A percentile compares a stretch with the other conserved stretches of the same genome.
These are phyloP conservation scores for Oidiodendron maius DNA, from an alignment of 495 filamentous ascomycete genomes.

Conservation along the genomic window DNA sequence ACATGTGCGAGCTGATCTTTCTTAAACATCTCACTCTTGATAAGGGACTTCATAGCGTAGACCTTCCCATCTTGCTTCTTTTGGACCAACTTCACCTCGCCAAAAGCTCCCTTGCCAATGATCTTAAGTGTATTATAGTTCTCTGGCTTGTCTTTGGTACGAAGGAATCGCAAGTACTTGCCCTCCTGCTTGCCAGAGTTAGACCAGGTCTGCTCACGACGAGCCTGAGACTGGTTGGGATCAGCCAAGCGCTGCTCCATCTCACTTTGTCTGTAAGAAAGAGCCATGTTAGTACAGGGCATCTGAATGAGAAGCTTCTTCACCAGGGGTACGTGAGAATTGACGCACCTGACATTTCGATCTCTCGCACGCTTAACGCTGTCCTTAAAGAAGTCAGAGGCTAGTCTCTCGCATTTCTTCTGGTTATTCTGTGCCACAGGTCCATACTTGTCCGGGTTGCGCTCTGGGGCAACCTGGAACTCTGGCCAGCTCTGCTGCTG, in stretches of 20 bases:
- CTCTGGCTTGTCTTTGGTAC: constrained; percentile 82
- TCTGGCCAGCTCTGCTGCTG: constrained; percentile 31
- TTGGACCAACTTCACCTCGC: constrained; percentile 94
- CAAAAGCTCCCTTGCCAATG: constrained; percentile 98
- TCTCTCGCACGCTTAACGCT: constrained; percentile 88
- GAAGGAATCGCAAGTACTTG: constrained; percentile 86
- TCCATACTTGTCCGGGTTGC: constrained; percentile 72
- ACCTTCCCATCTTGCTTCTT: constrained; percentile 95
- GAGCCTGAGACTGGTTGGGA: constrained; percentile 61
- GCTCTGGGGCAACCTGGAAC: constrained; percentile 56
- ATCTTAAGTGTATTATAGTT: constrained; percentile 96
- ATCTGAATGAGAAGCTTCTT: no score
- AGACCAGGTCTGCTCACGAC: constrained; percentile 72
- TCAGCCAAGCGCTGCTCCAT: constrained; percentile 78
- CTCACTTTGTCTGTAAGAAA: constrained; percentile 66
- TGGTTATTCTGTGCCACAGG: constrained; percentile 56
- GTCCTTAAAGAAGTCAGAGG: constrained; percentile 90
- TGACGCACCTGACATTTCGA: constrained; percentile 73
- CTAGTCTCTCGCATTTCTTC: constrained; percentile 70
- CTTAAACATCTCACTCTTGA: constrained; percentile 99
- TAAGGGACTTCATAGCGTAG: constrained; percentile 94
- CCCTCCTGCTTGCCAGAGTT: constrained; percentile 78
- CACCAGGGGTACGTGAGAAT: no score
- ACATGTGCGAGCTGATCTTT: constrained; percentile 99
- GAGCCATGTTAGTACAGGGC: no score